Percentiles rank a stretch among this genome's conserved stretches.
Evolutionary conservation across 805 yeast species (phyloP).

Genomic region (Kuraishia hungarica): DNA sequence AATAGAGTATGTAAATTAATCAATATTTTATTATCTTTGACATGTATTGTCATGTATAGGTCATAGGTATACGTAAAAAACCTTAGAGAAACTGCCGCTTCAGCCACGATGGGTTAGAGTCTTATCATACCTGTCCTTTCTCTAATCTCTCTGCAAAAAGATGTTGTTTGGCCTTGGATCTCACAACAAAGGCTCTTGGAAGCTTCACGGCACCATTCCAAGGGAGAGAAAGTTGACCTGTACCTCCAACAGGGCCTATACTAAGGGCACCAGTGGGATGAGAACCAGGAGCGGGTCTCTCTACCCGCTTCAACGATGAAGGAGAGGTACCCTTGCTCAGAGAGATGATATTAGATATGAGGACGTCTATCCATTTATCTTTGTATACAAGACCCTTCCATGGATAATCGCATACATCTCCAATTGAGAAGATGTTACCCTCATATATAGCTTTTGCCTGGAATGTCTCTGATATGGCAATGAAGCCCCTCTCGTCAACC

Average conservation of each 20-base stretch:
- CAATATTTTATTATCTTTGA: too few species aligned
- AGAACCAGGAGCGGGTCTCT: background rate
- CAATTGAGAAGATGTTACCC: conserved; percentile 23
- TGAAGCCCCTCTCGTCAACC: conserved; percentile 7
- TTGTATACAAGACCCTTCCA: conserved; percentile 14
- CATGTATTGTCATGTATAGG: too few species aligned
- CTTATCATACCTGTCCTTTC: background rate
- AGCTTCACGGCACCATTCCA: background rate
- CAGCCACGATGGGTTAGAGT: too few species aligned
- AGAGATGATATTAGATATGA: conserved; percentile 10
- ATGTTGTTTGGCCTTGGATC: background rate
- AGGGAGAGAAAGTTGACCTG: background rate
- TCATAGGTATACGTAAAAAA: too few species aligned
- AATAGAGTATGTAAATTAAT: too few species aligned
- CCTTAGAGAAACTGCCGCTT: too few species aligned
- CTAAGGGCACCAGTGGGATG: background rate
- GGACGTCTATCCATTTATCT: conserved; percentile 9
- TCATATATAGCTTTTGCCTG: conserved; percentile 9
- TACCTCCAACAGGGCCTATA: background rate
- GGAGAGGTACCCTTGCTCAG: background rate
- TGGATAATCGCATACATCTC: conserved; percentile 19
- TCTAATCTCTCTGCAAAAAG: background rate
- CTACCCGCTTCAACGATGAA: background rate
- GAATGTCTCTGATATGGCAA: conserved; percentile 13
- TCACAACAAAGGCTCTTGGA: background rate